A percentile compares a stretch with the other conserved stretches of the same genome.
These are phyloP conservation scores for Lentinula edodes DNA, from an alignment of 768 basidiomycete species.

Conservation along the genomic window DNA sequence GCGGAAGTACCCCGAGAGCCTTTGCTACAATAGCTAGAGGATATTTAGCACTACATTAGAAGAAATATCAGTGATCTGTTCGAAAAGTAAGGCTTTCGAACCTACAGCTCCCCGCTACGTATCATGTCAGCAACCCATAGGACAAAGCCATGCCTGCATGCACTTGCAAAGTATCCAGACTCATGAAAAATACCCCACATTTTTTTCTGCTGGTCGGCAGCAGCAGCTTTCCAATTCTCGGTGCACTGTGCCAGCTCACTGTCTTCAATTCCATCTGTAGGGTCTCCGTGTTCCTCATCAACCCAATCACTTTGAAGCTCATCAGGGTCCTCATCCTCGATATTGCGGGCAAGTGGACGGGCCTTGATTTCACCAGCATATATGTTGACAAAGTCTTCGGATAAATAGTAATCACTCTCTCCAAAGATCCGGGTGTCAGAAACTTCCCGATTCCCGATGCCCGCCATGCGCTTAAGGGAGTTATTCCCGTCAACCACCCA, in stretches of 20 bases:
- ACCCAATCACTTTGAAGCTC: slow-evolving; percentile 11
- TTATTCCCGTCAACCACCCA: too few species aligned
- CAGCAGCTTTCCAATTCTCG: slow-evolving; percentile 8
- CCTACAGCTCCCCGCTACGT: slow-evolving; percentile 29
- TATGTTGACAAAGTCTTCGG: slow-evolving; percentile 18
- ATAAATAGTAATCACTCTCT: slow-evolving; percentile 9
- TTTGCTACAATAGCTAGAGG: slow-evolving; percentile 17
- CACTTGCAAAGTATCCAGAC: slow-evolving; percentile 29
- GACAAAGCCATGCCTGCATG: slow-evolving; percentile 22
- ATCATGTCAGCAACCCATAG: slow-evolving; percentile 26
- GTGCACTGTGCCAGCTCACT: background rate
- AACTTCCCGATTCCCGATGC: slow-evolving; percentile 3
- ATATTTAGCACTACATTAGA: slow-evolving; percentile 20
- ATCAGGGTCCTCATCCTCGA: slow-evolving; percentile 4
- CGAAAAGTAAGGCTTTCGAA: background rate
- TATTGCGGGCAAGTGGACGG: background rate
- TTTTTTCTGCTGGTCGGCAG: slow-evolving; percentile 17
- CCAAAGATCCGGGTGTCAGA: slow-evolving; percentile 8
- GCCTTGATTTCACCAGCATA: slow-evolving; percentile 24
- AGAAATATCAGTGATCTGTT: too few species aligned
- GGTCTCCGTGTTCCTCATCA: background rate
- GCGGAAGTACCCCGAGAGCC: slow-evolving; percentile 16
- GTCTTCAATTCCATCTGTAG: background rate
- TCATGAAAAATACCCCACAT: slow-evolving; percentile 32
- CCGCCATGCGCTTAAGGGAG: background rate